Base-by-base conservation (phyloP, 2,329 filamentous ascomycete species). In the Nothomitra cinnamomea region DNA sequence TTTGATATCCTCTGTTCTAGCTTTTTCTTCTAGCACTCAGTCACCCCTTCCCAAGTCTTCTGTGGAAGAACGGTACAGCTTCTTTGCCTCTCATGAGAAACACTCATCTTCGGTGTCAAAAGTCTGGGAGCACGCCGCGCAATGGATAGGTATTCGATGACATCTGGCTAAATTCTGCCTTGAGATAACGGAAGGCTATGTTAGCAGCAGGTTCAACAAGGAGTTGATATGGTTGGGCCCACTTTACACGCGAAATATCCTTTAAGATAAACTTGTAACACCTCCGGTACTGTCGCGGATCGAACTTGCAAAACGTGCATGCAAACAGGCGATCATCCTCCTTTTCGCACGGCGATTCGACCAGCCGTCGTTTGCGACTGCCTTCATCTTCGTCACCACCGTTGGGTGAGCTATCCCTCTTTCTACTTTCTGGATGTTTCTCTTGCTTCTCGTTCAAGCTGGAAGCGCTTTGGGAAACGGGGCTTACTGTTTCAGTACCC, bases 181-280 rank as follows among this genome's bases (percentile, higher is more conserved):
- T 38, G 35, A 15, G 35, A 15, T 38, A 15, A 38, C 7, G 35
- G 7, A 38, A 38, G 35, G 35, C 35, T 15, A 7, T 38, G 35
- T 38, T 38, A 38, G 35, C 15, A 38, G 35, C 15, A 38, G 15
- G 15, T 38, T 38, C 35, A 15, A 38, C 35, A 38, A 38, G 35
- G 35, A 38, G 35, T 7, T 38, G 15, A 15, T 7, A 38, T 38
- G 15, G 35, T 38, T 38, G 7, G 35, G 15, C 35, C 15, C 35
- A 38, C 35, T 52, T 52, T 10, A 52, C 28, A 22, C 50, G 50
- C 12, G 50, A 52, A 32, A 52, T 52, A 19, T 52, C 50, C 19
- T 40, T 52, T n/a, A 52, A 19, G 17, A 17, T 52, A 40, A 38
- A 52, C 24, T 24, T 52, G 19, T 41, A 41, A 40, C 50, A 52